Evolutionary conservation across 2,329 filamentous ascomycete genomes (phyloP).

Genomic region (Penicillium sp.): DNA sequence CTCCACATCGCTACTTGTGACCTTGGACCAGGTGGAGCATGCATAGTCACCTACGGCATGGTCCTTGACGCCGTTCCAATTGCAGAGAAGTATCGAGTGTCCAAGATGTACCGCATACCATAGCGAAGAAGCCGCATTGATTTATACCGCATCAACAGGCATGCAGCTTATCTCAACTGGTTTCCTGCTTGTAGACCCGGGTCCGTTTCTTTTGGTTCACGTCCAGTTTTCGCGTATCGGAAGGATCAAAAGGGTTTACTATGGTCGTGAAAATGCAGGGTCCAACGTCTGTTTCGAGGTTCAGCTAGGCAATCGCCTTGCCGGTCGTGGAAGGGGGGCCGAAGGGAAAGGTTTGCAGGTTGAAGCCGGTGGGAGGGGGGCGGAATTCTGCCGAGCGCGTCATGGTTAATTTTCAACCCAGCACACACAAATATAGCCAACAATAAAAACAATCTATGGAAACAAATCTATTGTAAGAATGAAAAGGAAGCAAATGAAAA

Average conservation of each 20-base stretch:
- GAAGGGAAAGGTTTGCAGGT: constrained; percentile 1
- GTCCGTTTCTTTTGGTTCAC: background rate
- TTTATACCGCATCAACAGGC: background rate
- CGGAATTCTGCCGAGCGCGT: constrained; percentile 12
- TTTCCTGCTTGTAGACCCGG: background rate
- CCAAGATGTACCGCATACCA: background rate
- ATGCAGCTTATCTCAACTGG: background rate
- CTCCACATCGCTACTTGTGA: background rate
- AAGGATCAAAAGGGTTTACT: background rate
- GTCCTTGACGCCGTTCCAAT: background rate
- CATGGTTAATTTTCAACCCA: background rate
- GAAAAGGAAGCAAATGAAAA: background rate
- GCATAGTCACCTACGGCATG: background rate
- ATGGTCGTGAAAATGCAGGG: too few species aligned
- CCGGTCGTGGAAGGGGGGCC: constrained; percentile 1
- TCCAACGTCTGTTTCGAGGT: background rate
- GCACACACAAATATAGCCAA: background rate
- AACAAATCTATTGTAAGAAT: background rate
- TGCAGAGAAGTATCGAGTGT: background rate
- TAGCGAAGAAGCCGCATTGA: background rate
- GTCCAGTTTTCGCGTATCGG: background rate
- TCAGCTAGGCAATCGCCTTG: background rate
- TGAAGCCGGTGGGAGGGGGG: background rate
- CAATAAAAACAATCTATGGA: background rate
- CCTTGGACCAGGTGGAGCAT: background rate